Evolutionary conservation across 108 stramenopile genomes (phyloP).

Genomic region (Tribonema minus): DNA sequence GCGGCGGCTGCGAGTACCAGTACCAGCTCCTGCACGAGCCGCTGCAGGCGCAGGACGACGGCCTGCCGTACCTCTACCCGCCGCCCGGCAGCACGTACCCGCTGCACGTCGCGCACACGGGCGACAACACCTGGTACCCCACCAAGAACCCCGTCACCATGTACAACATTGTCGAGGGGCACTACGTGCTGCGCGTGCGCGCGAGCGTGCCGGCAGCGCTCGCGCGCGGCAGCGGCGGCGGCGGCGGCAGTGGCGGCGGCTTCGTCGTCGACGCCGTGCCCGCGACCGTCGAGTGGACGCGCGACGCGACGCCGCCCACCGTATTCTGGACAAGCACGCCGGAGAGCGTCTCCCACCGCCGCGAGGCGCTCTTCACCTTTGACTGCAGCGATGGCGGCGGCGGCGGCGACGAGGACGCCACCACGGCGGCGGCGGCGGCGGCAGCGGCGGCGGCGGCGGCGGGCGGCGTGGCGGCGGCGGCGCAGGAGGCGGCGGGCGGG

Average conservation of each 20-base stretch:
- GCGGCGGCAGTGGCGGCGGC: too few species aligned
- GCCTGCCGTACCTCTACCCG: too few species aligned
- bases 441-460: neutral
- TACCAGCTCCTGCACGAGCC: constrained; percentile 10
- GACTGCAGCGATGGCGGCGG: constrained; percentile 2
- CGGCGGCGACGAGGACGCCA: neutral
- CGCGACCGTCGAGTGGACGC: constrained; percentile 3
- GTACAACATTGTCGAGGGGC: constrained; percentile 17
- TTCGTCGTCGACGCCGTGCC: constrained; percentile 6
- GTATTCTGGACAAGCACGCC: constrained; percentile 11
- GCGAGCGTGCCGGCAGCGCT: neutral
- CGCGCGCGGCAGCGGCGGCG: too few species aligned
- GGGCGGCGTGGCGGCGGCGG: too few species aligned
- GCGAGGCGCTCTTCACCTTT: constrained; percentile 16
- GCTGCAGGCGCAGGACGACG: too few species aligned
- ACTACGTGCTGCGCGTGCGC: constrained; percentile 9
- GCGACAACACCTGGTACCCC: too few species aligned
- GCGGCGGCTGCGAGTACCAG: constrained; percentile 7
- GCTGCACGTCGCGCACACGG: too few species aligned
- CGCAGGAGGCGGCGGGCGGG: neutral
- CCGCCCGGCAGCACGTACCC: too few species aligned
- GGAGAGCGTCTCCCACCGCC: constrained; percentile 8
- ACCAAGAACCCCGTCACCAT: constrained; percentile 1
- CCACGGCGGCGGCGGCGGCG: neutral
- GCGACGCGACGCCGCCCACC: constrained; percentile 16